Conservation (phyloP, 805 yeast genomes). For the Candida dajiaensis region DNA sequence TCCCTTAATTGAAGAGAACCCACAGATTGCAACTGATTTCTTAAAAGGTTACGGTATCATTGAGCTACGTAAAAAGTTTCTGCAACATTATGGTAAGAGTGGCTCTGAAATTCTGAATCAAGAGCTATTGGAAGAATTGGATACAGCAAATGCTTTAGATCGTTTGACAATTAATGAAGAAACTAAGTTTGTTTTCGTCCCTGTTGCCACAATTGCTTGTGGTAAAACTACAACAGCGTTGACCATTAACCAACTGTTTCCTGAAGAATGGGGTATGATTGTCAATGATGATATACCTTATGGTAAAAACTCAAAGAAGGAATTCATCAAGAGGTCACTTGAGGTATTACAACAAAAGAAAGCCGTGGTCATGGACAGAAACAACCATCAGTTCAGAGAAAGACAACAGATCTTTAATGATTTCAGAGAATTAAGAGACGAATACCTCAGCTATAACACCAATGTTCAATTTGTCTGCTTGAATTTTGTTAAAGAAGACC, state of each 20-base stretch:
- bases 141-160: constrained; percentile 32
- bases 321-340: constrained; percentile 43
- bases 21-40: constrained; percentile 40
- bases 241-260: constrained; percentile 49
- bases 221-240: constrained; percentile 85
- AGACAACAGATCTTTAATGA: constrained; percentile 59
- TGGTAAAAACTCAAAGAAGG: constrained; percentile 38
- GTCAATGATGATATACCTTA: constrained; percentile 74
- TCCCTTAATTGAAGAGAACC: constrained; percentile 46
- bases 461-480: constrained; percentile 59
- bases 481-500: constrained; percentile 49
- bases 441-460: constrained; percentile 35
- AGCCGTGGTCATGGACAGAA: constrained; percentile 73
- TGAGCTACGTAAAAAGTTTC: constrained; percentile 59
- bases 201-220: constrained; percentile 89
- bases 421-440: constrained; percentile 36
- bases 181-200: constrained; percentile 60
- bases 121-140: constrained; percentile 32
- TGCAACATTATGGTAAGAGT: constrained; percentile 44
- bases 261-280: constrained; percentile 57
- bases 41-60: constrained; percentile 65
- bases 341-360: constrained; percentile 31
- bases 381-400: constrained; percentile 71
- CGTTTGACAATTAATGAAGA: constrained; percentile 29
- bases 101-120: constrained; percentile 55